These are phyloP conservation scores for Ganoderma lingzhi DNA, from an alignment of 1,284 basidiomycete species.

Conservation along the genomic window DNA sequence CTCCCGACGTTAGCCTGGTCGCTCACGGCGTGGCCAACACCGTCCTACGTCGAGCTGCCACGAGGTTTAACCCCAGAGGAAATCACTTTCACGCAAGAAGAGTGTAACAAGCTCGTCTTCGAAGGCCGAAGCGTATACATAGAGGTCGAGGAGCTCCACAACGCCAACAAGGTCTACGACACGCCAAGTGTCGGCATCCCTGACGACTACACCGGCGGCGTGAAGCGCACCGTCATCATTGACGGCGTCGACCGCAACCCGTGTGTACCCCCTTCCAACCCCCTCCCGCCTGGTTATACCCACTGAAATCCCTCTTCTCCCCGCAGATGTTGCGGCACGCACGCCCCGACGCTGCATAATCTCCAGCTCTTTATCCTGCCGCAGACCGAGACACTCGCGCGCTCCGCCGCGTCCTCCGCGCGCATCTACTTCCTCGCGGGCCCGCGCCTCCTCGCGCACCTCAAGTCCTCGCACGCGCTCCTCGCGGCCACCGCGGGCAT, in stretches of 20 bases:
- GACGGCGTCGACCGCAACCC: constrained; percentile 84
- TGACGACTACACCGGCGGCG: constrained; percentile 77
- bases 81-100: constrained; percentile 66
- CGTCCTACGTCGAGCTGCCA: constrained; percentile 83
- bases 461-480: constrained; percentile 61
- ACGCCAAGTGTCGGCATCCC: constrained; percentile 62
- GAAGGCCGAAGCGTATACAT: constrained; percentile 70
- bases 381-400: constrained; percentile 66
- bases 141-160: constrained; percentile 68
- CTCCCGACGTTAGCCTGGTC: constrained; percentile 90
- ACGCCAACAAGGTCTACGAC: constrained; percentile 37
- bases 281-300: not conserved
- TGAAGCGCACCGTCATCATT: constrained; percentile 84
- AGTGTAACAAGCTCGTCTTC: constrained; percentile 72
- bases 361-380: constrained; percentile 78
- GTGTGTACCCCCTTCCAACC: constrained; percentile 48
- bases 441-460: constrained; percentile 71
- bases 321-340: constrained; percentile 86
- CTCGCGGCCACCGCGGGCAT: constrained; percentile 64
- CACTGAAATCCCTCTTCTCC: not conserved
- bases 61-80: constrained; percentile 74
- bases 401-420: constrained; percentile 66
- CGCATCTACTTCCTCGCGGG: constrained; percentile 86
- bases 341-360: constrained; percentile 76
- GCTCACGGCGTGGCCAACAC: constrained; percentile 69